phyloP scores from a whole-genome alignment of 768 basidiomycete species.

The Suillus tomentosus region DNA sequence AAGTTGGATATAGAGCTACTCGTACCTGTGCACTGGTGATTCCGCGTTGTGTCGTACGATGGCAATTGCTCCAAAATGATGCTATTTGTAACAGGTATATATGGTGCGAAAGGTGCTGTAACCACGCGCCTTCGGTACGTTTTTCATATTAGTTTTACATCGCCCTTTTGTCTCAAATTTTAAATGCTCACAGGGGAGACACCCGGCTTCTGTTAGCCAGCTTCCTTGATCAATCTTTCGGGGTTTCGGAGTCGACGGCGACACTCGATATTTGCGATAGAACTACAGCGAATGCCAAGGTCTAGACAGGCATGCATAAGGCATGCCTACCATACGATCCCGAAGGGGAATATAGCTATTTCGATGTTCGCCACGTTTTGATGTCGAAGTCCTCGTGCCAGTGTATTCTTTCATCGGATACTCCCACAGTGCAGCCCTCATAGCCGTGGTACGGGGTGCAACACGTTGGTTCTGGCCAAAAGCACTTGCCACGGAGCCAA shows the following conservation, averaged over 20 bases:
- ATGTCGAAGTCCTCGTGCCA: neutral
- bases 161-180: neutral
- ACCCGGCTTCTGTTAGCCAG: neutral
- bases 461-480: neutral
- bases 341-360: neutral
- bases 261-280: neutral
- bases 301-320: neutral
- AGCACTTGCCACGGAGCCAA: neutral
- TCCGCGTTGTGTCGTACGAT: too few relatives aligned
- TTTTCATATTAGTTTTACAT: neutral
- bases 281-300: neutral
- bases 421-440: neutral
- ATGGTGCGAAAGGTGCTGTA: too few relatives aligned
- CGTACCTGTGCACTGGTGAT: too few relatives aligned
- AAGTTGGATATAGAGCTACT: too few relatives aligned
- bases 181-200: neutral
- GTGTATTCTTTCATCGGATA: neutral
- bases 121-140: neutral
- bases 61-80: too few relatives aligned
- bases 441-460: neutral
- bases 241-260: neutral
- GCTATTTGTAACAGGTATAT: too few relatives aligned
- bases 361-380: constrained; percentile 1
- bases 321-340: neutral
- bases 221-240: neutral